These are phyloP conservation scores for Clarireedia sp. DNA, from an alignment of 2,329 filamentous ascomycete species.

Conservation along the genomic window DNA sequence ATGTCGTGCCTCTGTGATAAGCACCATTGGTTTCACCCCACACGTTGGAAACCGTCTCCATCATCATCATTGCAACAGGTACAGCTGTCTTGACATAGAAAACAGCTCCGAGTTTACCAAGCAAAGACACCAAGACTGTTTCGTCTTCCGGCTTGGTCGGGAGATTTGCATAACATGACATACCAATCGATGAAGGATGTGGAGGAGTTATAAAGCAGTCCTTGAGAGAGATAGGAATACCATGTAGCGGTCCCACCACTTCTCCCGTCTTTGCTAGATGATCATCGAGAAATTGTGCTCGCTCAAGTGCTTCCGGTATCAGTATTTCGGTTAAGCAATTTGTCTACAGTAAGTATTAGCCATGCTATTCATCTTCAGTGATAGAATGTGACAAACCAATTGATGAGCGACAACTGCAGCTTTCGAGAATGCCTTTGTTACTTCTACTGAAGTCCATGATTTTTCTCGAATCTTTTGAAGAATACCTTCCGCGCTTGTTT, in stretches of 20 bases:
- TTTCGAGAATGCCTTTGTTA: conserved; percentile 40
- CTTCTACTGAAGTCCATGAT: conserved; percentile 27
- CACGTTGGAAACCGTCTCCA: conserved; percentile 23
- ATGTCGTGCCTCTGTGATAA: conserved; percentile 16
- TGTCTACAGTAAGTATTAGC: conserved; percentile 33
- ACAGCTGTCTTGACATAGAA: conserved; percentile 92
- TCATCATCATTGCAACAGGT: conserved; percentile 37
- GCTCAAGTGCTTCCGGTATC: conserved; percentile 43
- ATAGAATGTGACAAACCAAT: conserved; percentile 28
- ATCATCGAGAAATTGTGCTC: conserved; percentile 44
- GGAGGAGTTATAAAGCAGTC: conserved; percentile 33
- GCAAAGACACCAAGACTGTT: conserved; percentile 31
- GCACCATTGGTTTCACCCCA: conserved; percentile 31
- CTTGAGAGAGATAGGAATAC: conserved; percentile 35
- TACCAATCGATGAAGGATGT: conserved; percentile 31
- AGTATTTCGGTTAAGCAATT: conserved; percentile 53
- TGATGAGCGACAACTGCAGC: conserved; percentile 42
- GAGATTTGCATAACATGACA: conserved; percentile 31
- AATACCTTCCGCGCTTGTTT: conserved; percentile 21
- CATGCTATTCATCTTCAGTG: background rate
- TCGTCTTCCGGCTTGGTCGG: conserved; percentile 22
- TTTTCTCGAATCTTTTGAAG: conserved; percentile 16
- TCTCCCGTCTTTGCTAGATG: conserved; percentile 35
- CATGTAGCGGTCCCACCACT: conserved; percentile 33
- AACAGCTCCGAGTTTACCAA: conserved; percentile 42